These are phyloP conservation scores for Ballota nigra DNA, from an alignment of 257 asterid genomes.

Conservation along the genomic window DNA sequence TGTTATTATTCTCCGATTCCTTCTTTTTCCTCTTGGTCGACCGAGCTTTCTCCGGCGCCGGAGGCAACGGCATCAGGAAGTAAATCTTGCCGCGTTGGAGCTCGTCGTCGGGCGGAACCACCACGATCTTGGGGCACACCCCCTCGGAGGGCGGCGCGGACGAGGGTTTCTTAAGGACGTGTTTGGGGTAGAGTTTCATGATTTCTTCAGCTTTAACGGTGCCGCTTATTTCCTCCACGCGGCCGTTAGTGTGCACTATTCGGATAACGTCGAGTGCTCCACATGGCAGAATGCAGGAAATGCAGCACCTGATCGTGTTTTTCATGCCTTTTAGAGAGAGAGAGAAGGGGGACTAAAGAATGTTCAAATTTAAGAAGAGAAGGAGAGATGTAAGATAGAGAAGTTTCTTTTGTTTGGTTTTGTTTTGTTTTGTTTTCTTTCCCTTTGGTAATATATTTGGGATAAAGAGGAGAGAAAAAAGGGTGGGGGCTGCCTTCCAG, in stretches of 20 bases:
- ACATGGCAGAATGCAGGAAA: conserved; percentile 99
- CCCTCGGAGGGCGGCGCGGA: conserved; percentile 48
- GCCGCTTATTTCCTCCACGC: conserved; percentile 76
- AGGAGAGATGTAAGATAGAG: conserved; percentile 23
- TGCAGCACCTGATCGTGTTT: conserved; percentile 82
- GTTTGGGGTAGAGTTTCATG: conserved; percentile 79
- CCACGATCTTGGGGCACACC: conserved; percentile 59
- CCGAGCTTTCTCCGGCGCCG: conserved; percentile 38
- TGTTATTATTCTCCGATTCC: conserved; percentile 19
- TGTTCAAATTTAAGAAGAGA: conserved; percentile 16
- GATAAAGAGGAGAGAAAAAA: conserved; percentile 6
- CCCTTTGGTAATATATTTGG: conserved; percentile 13
- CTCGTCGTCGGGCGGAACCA: conserved; percentile 74
- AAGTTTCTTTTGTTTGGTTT: conserved; percentile 31
- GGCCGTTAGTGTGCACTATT: conserved; percentile 80
- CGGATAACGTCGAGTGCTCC: conserved; percentile 94
- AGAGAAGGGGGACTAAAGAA: not conserved
- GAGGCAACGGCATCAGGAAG: conserved; percentile 77
- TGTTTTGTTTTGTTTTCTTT: conserved; percentile 21
- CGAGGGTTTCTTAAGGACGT: conserved; percentile 80
- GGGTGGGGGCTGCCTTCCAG: conserved; percentile 11
- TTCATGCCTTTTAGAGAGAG: conserved; percentile 39
- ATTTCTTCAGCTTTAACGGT: conserved; percentile 69
- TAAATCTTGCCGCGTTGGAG: conserved; percentile 93
- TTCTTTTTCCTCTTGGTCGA: conserved; percentile 47